Percentiles rank a stretch among this genome's conserved stretches.
Conservation (phyloP, 768 basidiomycete species). For the Pholiota conissans region DNA sequence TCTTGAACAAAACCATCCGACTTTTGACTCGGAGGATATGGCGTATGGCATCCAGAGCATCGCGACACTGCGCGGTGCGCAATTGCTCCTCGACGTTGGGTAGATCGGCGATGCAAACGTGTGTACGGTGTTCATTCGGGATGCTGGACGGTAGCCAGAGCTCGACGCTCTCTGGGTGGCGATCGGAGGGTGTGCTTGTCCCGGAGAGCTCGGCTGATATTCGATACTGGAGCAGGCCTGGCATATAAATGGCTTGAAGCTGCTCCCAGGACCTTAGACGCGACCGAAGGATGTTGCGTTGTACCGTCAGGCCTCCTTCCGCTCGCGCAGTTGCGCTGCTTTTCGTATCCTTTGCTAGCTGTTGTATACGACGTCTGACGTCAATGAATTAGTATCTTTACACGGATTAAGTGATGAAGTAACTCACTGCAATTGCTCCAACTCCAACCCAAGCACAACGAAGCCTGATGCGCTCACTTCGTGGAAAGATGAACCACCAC, state of each 20-base stretch:
- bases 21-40: constrained; percentile 19
- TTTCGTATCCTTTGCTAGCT: background rate
- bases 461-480: background rate
- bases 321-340: background rate
- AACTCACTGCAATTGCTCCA: background rate
- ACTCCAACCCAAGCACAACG: background rate
- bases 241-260: constrained; percentile 14
- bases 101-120: background rate
- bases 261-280: constrained; percentile 10
- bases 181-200: background rate
- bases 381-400: background rate
- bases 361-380: background rate
- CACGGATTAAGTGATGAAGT: too few species aligned
- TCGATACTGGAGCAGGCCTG: constrained; percentile 15
- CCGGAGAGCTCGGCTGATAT: background rate
- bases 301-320: background rate
- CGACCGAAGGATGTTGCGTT: background rate
- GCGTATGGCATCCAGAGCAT: constrained; percentile 18
- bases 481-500: background rate
- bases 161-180: constrained; percentile 2
- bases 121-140: background rate
- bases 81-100: background rate
- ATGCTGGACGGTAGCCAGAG: constrained; percentile 9
- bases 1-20: constrained; percentile 20
- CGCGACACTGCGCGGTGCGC: constrained; percentile 20